Base-by-base conservation (phyloP, 805 yeast species). In the Saturnispora bothae region DNA sequence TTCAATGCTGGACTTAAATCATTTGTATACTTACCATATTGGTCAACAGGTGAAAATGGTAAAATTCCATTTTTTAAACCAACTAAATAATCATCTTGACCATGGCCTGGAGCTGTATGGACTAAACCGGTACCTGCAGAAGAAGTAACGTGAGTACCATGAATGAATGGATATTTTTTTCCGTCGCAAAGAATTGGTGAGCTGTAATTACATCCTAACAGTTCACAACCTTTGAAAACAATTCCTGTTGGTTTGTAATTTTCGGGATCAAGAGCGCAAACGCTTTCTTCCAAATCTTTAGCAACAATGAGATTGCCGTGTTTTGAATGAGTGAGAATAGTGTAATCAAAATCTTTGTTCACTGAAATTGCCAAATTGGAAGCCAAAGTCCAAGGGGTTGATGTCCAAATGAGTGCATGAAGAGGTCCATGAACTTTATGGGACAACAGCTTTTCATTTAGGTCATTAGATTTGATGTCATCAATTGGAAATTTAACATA, bases 101-200 rank as follows among this genome's bases (percentile, higher is more conserved):
- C 99, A 56, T 92, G 98, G 0, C 96, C 97, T 2, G 98, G 97
- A 0, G 98, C 97, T 16, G 85, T 82, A 54, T 92, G 99, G 1
- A 92, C 99, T 12, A 92, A 61, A 2, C 98, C 99, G 0, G 98
- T 84, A 57, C 99, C 99, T 0, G 92, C 76, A 1, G 69, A 48
- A 41, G 72, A 71, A 1, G 84, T 75, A 10, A 94, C 97, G 57
- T 88, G 95, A 38, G 69, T 73, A 4, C 92, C 96, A 41, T 74
- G 78, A 3, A 89, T 44, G 3, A 89, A 60, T 0, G 94, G 94
- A 44, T 67, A 71, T 3, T 40, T 44, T 0, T 43, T 28, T 8
- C 48, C 47, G 15, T 52, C 61, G 10, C 54, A 48, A 14, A 45
- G 45, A 3, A 81, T 54, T 2, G 83, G 83, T 47, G 80, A 81